Conservation (phyloP, 805 yeast genomes). For the Wickerhamiella kurtzmanii region DNA sequence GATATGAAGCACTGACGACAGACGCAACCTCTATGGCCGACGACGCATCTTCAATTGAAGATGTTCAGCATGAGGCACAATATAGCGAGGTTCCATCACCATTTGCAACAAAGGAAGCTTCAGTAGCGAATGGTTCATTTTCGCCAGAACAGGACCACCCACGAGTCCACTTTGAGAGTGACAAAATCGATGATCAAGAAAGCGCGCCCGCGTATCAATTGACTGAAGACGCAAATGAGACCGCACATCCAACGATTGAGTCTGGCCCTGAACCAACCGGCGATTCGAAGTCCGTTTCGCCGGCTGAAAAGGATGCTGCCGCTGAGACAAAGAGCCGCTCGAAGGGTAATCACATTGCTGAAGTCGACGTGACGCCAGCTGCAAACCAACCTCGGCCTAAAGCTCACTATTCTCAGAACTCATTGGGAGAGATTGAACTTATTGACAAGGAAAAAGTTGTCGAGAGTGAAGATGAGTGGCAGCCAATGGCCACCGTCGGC, state of each 20-base stretch:
- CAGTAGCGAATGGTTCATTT: too few relatives aligned
- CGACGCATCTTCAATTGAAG: too few relatives aligned
- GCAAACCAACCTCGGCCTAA: background rate
- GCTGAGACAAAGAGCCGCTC: background rate
- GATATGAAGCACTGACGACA: too few relatives aligned
- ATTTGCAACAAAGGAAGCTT: too few relatives aligned
- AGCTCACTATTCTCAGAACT: conserved; percentile 17
- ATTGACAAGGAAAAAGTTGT: conserved; percentile 11
- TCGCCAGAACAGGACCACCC: too few relatives aligned
- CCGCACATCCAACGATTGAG: background rate
- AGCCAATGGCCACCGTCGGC: conserved; percentile 72
- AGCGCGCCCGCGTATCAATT: too few relatives aligned
- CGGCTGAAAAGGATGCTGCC: background rate
- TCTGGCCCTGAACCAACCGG: background rate
- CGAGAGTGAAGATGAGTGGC: conserved; percentile 54
- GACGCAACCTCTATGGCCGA: too few relatives aligned
- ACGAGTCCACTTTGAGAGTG: background rate
- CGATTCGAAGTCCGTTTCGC: background rate
- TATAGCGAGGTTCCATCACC: too few relatives aligned
- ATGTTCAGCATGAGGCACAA: too few relatives aligned
- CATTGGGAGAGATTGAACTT: conserved; percentile 16
- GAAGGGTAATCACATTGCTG: background rate
- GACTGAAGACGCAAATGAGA: background rate
- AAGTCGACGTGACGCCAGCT: background rate
- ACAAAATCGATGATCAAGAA: too few relatives aligned